Conservation (phyloP, 2,329 filamentous ascomycete species). For the Verticillium longisporum region DNA sequence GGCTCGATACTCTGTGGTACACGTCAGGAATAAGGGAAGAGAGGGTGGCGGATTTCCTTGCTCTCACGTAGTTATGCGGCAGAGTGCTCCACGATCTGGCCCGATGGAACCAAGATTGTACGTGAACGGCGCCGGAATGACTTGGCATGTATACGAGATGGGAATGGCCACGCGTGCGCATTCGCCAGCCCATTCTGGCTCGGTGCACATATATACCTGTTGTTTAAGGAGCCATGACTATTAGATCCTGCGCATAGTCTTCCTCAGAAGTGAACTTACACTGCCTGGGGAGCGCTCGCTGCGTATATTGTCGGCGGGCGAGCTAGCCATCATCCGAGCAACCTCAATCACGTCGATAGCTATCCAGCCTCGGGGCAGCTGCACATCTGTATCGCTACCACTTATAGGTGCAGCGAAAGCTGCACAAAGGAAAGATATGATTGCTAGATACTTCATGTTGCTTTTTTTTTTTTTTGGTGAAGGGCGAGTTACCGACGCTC, state of each 20-base stretch:
- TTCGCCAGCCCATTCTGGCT: not conserved
- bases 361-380: not conserved
- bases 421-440: not conserved
- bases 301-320: not conserved
- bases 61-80: conserved; percentile 1
- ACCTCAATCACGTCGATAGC: not conserved
- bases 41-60: not conserved
- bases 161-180: not conserved
- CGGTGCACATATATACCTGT: not conserved
- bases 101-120: conserved; percentile 1
- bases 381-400: not conserved
- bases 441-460: conserved; percentile 4
- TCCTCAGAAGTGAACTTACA: not conserved
- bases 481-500: too few relatives aligned
- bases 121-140: not conserved
- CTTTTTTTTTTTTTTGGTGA: too few relatives aligned
- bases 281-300: not conserved
- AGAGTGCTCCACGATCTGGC: not conserved
- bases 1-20: not conserved
- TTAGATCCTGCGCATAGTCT: too few relatives aligned
- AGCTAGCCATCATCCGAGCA: not conserved
- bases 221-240: not conserved
- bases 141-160: not conserved
- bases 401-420: not conserved
- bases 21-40: not conserved